Evolutionary conservation across 495 filamentous ascomycete species (phyloP).

Genomic region (Pseudevernia furfuracea): DNA sequence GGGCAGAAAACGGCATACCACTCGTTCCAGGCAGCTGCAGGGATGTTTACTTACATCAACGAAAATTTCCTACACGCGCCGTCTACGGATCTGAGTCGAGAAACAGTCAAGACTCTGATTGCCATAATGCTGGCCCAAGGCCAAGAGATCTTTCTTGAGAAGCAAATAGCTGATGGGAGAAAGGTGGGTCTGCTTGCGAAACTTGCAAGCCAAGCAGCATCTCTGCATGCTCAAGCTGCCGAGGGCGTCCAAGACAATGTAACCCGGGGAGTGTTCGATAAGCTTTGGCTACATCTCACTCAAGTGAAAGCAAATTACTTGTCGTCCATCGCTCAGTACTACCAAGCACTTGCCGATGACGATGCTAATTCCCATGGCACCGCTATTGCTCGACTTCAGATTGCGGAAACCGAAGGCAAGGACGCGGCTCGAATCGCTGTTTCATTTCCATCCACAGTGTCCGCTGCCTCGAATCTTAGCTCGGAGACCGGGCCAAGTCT

Average conservation of each 20-base stretch:
- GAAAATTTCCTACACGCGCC: conserved; percentile 98
- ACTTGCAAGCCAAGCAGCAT: conserved; percentile 80
- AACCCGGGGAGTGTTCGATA: conserved; percentile 85
- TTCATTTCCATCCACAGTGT: conserved; percentile 70
- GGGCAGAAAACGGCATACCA: conserved; percentile 96
- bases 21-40: conserved; percentile 94
- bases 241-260: conserved; percentile 93
- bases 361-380: conserved; percentile 81
- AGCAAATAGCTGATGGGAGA: conserved; percentile 87
- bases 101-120: conserved; percentile 92
- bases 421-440: conserved; percentile 72
- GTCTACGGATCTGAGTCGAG: conserved; percentile 84
- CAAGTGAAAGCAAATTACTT: conserved; percentile 85
- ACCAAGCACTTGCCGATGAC: conserved; percentile 85
- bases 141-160: conserved; percentile 95
- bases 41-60: conserved; percentile 99
- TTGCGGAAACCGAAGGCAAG: conserved; percentile 66
- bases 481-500: conserved; percentile 68
- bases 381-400: conserved; percentile 73
- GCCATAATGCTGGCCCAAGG: conserved; percentile 88
- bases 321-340: conserved; percentile 83
- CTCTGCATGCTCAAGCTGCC: conserved; percentile 75
- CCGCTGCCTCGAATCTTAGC: conserved; percentile 73
- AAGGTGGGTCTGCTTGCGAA: conserved; percentile 91
- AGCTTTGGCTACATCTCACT: conserved; percentile 78